Conservation (phyloP, 2,329 filamentous ascomycete species). For the Trichoderma asperellum region DNA sequence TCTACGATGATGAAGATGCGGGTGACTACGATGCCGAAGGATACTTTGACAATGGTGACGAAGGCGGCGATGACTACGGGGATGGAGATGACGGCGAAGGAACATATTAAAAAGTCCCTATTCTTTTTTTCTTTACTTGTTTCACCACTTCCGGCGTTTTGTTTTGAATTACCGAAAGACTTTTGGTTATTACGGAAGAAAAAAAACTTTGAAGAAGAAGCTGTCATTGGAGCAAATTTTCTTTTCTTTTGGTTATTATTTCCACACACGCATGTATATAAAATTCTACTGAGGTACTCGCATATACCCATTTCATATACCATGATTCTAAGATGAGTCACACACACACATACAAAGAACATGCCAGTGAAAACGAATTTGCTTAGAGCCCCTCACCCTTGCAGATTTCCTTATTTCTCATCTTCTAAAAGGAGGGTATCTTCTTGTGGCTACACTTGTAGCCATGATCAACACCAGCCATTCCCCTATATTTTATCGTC, state of each 20-base stretch:
- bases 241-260: conserved; percentile 1
- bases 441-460: background rate
- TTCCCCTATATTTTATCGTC: conserved; percentile 5
- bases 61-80: conserved; percentile 56
- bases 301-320: conserved; percentile 22
- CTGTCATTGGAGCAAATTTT: background rate
- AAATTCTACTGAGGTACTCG: background rate
- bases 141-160: background rate
- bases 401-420: background rate
- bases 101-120: conserved; percentile 39
- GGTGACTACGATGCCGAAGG: conserved; percentile 65
- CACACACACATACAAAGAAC: background rate
- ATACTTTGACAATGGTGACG: conserved; percentile 63
- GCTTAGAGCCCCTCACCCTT: background rate
- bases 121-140: background rate
- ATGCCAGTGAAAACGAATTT: background rate
- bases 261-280: conserved; percentile 13
- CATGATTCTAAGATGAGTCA: background rate
- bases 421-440: conserved; percentile 21
- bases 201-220: background rate
- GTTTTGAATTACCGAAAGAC: background rate
- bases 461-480: background rate
- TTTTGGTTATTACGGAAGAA: background rate
- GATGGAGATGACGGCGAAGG: conserved; percentile 56
- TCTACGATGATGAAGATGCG: conserved; percentile 61